Base-by-base conservation (phyloP, 108 stramenopile species). In the Seminavis robusta region DNA sequence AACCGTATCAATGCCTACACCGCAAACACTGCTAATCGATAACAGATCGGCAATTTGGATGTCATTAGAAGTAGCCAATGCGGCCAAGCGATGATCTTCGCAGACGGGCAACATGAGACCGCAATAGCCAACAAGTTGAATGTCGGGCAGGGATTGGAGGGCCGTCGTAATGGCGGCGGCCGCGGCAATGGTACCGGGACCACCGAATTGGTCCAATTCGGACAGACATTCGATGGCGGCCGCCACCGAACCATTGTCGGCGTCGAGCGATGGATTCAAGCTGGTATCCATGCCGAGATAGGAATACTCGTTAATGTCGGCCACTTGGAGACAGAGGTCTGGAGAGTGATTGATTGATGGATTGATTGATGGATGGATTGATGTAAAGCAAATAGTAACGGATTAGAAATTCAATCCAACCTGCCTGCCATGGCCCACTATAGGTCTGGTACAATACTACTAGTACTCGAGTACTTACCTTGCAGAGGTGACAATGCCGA, bases 1-100 rank as follows among this genome's bases (percentile, higher is more conserved):
- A n/a, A 94, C 86, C 0, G 88, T 90, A 45, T 94, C 92, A 1
- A 94, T 63, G 8, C 92, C 92, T 4, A 94, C 92, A 1, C 92
- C 92, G 61, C 92, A 94, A 1, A 90, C 88, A 21, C 74, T 81
- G 27, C 81, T 81, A 16, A 94, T 73, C 32, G 58, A 68, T 31
- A 94, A 51, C 8, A 94, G 56, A 54, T 88, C 68, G 53, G 56
- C 71, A 67, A 63, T 73, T 39, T 36, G 60, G 13, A 64, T 39
- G 42, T 34, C 33, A 13, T 25, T 16, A 31, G 46, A 21, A 17
- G 33, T 54, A 1, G 63, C 72, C 8, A 90, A 51, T 56, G 87
- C 80, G 0, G 84, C 77, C 31, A 94, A 54, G 41, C 92, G 59
- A 3, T 30, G 21, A 56, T 94, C 92, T 63, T 94, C 92, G 27